Base-by-base conservation (phyloP, 1,284 basidiomycete genomes). In the Tranzscheliella williamsii region DNA sequence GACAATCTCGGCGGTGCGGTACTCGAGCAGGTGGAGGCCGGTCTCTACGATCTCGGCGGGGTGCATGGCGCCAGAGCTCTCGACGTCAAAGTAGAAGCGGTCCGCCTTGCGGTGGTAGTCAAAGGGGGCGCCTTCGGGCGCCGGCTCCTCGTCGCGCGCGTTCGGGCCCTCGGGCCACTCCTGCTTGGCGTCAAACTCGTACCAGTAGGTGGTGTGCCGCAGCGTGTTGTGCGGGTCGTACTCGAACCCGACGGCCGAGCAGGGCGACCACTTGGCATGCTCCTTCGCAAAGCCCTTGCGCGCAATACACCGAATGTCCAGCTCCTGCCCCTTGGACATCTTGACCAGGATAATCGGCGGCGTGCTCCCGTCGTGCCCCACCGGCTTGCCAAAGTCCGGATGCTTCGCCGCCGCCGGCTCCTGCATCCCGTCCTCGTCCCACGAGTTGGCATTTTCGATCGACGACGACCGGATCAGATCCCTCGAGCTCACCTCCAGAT, bases 231-330 rank as follows among this genome's bases (percentile, higher is more conserved):
- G 85, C 12, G 95, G 95, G 79, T 99, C 95, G 73, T 99, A 99
- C 80, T 99, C 95, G 70, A 95, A 98, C 2, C 88, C 86, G 17
- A 98, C 87, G 2, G 95, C 92, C 1, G 91, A 89, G 49, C 92
- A 89, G 12, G 95, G 94, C 0, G 91, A 95, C 92, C 94, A 98
- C 81, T 99, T 99, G 6, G 95, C 92, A 76, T 99, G 95, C 76
- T 97, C 92, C 81, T 98, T 96, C 7, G 92, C 92, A 55, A 96
- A 89, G 22, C 94, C 94, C 90, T 96, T 97, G 79, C 93, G 91
- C 3, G 93, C 95, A 46, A 90, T 86, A 78, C 94, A 97, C 27
- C 83, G 83, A 45, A 94, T 76, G 73, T 85, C 88, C 29, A 99
- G 81, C 78, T 94, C 90, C 79, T 98, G 95, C 0, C 93, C 93